Percentiles rank a stretch among this genome's conserved stretches.
Conservation (phyloP, 805 yeast species). For the Nakazawaea siamensis region DNA sequence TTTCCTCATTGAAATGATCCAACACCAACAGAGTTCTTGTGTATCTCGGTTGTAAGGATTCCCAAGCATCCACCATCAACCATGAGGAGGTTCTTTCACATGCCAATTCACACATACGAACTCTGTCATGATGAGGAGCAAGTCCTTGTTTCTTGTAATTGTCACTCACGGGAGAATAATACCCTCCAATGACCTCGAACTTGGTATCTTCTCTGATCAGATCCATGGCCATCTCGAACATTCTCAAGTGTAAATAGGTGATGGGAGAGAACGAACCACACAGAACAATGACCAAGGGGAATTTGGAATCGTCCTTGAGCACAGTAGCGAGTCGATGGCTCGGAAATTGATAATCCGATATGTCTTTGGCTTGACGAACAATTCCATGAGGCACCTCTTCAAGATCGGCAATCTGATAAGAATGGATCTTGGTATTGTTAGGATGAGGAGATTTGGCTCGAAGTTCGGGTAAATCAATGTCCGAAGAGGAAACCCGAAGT, state of each 20-base stretch:
- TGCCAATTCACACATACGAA: slow-evolving; percentile 96
- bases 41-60: slow-evolving; percentile 81
- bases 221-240: slow-evolving; percentile 99
- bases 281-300: slow-evolving; percentile 90
- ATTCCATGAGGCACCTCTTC: slow-evolving; percentile 97
- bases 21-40: slow-evolving; percentile 92
- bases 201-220: slow-evolving; percentile 84
- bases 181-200: slow-evolving; percentile 95
- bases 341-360: slow-evolving; percentile 74
- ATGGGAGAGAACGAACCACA: slow-evolving; percentile 97
- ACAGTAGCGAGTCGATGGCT: slow-evolving; percentile 72
- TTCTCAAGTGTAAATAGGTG: slow-evolving; percentile 87
- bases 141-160: slow-evolving; percentile 90
- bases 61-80: slow-evolving; percentile 99
- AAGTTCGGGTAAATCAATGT: slow-evolving; percentile 21
- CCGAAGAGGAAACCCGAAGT: neutral
- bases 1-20: slow-evolving; percentile 94
- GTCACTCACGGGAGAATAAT: slow-evolving; percentile 89
- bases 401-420: slow-evolving; percentile 77
- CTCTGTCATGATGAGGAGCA: slow-evolving; percentile 84
- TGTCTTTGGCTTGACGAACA: slow-evolving; percentile 70
- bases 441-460: neutral
- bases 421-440: slow-evolving; percentile 25
- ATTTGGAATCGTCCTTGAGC: slow-evolving; percentile 64
- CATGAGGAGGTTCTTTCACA: slow-evolving; percentile 95